Conservation (phyloP, 139 green algal genomes). For the Tetraselmis chui region DNA sequence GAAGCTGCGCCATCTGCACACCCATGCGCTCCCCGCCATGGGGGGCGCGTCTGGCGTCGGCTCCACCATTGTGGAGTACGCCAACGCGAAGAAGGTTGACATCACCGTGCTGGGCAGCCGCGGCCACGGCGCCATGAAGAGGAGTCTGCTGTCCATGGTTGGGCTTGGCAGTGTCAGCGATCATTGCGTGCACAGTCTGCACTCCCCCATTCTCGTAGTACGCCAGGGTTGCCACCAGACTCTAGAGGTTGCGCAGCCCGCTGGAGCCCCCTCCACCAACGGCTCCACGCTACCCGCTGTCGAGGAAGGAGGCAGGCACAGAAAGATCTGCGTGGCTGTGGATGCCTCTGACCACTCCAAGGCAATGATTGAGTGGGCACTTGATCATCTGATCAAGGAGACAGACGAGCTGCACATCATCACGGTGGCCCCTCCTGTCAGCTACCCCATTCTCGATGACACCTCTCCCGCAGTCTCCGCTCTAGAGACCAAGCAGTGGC, state of each 20-base stretch:
- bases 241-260: neutral
- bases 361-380: slow-evolving; percentile 32
- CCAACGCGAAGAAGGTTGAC: slow-evolving; percentile 26
- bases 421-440: slow-evolving; percentile 39
- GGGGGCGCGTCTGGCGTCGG: neutral
- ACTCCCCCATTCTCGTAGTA: slow-evolving; percentile 40
- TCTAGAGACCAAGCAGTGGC: slow-evolving; percentile 27
- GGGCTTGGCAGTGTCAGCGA: slow-evolving; percentile 49
- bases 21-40: neutral
- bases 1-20: neutral
- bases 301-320: slow-evolving; percentile 10
- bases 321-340: slow-evolving; percentile 26
- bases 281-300: neutral
- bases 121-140: slow-evolving; percentile 27
- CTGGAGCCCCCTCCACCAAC: neutral
- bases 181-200: slow-evolving; percentile 43
- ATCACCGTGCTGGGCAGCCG: slow-evolving; percentile 42
- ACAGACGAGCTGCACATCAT: slow-evolving; percentile 47
- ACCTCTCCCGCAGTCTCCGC: slow-evolving; percentile 24
- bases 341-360: slow-evolving; percentile 26
- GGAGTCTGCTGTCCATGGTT: slow-evolving; percentile 41
- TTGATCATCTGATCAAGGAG: slow-evolving; percentile 22
- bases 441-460: slow-evolving; percentile 40
- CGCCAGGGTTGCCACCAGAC: neutral
- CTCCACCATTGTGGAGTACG: slow-evolving; percentile 13